These are phyloP conservation scores for Talaromyces rugulosus DNA, from an alignment of 2,329 filamentous ascomycete species.

Conservation along the genomic window DNA sequence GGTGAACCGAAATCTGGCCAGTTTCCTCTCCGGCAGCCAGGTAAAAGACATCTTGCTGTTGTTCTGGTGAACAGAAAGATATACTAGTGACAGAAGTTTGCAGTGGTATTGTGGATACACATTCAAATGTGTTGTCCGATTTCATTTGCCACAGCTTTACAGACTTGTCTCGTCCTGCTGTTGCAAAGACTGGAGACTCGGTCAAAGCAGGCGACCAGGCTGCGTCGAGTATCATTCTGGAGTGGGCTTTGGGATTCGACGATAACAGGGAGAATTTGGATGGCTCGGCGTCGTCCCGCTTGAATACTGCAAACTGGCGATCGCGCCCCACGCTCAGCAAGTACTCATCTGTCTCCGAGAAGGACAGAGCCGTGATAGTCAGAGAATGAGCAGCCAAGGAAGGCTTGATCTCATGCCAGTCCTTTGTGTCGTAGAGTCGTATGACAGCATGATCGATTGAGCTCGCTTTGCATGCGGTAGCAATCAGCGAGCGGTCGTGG, in stretches of 20 bases:
- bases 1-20: constrained; percentile 42
- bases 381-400: constrained; percentile 79
- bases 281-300: constrained; percentile 40
- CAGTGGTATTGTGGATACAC: constrained; percentile 52
- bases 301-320: constrained; percentile 83
- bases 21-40: constrained; percentile 47
- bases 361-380: constrained; percentile 77
- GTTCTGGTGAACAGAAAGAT: constrained; percentile 52
- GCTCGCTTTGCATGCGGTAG: constrained; percentile 89
- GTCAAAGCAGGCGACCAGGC: constrained; percentile 67
- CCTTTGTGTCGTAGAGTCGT: constrained; percentile 77
- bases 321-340: constrained; percentile 89
- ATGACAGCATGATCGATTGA: constrained; percentile 93
- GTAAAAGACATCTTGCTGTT: constrained; percentile 27
- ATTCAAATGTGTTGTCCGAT: constrained; percentile 40
- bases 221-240: constrained; percentile 85
- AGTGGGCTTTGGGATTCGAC: constrained; percentile 77
- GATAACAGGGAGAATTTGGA: constrained; percentile 56
- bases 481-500: constrained; percentile 69
- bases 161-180: constrained; percentile 82
- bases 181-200: constrained; percentile 62
- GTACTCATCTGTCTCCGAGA: constrained; percentile 68
- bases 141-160: constrained; percentile 64
- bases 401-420: constrained; percentile 84
- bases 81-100: constrained; percentile 66